Evolutionary conservation across 139 green algal species (phyloP), one percentile per base, ranked within the genome.

Genomic region (Chlorella sp.): DNA sequence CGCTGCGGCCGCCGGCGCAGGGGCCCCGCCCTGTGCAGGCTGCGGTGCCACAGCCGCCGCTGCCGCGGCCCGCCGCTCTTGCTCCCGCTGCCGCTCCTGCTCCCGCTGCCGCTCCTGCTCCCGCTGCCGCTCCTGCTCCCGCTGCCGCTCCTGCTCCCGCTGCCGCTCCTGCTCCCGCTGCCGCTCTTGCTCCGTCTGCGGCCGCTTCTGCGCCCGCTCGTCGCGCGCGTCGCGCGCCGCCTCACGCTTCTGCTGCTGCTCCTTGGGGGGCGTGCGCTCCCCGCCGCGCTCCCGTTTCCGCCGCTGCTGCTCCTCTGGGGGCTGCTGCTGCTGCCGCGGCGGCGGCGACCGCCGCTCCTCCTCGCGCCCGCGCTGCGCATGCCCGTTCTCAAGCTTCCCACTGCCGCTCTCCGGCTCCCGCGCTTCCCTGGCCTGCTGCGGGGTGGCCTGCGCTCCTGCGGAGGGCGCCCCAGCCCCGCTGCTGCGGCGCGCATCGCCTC

Each of bases 291-390:
- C 51, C 17, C 6, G 51, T 23, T 33, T 60, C 51, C 29, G 11
- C 53, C 35, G 53, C 53, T 36, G 53, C 53, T 61, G 53, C 53
- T 61, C 27, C 2, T 36, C 3, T 7, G 31, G 53, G 2, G 9
- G 19, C 53, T 61, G 51, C 51, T 60, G 53, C 53, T 31, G 53
- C 53, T 61, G n/a, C n/a, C n/a, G n/a, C n/a, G n/a, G n/a, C n/a
- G n/a, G n/a, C n/a, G n/a, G n/a, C n/a, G n/a, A n/a, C n/a, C n/a
- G n/a, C n/a, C n/a, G n/a, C n/a, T n/a, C n/a, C n/a, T n/a, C n/a
- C n/a, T n/a, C n/a, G n/a, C n/a, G n/a, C n/a, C n/a, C n/a, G n/a
- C n/a, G n/a, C n/a, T n/a, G n/a, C n/a, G n/a, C n/a, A n/a, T n/a
- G n/a, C n/a, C n/a, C n/a, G n/a, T n/a, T n/a, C n/a, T n/a, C n/a